Evolutionary conservation across 495 filamentous ascomycete species (phyloP).

Genomic region (Aspergillus indologenus): DNA sequence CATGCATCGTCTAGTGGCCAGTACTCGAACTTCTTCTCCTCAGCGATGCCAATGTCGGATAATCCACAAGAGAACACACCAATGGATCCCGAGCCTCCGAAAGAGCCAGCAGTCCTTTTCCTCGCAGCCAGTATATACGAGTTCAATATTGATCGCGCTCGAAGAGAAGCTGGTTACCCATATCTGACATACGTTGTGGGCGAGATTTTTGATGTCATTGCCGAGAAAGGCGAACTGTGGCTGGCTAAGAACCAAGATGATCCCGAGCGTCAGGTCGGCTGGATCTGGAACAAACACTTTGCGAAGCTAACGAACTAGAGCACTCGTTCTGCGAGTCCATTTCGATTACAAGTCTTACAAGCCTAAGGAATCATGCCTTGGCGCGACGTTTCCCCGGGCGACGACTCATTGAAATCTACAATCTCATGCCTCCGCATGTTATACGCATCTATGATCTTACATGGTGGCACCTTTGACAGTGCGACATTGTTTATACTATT

Average conservation of each 20-base stretch:
- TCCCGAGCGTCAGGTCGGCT: constrained; percentile 69
- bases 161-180: constrained; percentile 89
- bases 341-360: neutral
- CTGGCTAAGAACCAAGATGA: constrained; percentile 97
- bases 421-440: neutral
- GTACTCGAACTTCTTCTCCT: constrained; percentile 74
- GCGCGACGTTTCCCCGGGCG: neutral
- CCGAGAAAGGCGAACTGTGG: constrained; percentile 96
- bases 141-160: constrained; percentile 91
- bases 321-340: neutral
- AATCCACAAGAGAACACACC: constrained; percentile 34
- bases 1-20: constrained; percentile 33
- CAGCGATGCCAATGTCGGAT: constrained; percentile 80
- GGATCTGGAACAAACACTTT: constrained; percentile 99
- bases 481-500: neutral
- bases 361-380: neutral
- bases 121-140: constrained; percentile 91
- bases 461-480: neutral
- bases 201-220: constrained; percentile 89
- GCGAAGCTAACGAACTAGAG: constrained; percentile 59
- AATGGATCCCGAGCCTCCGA: constrained; percentile 23
- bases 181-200: constrained; percentile 94
- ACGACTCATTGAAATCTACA: neutral
- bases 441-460: neutral
- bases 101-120: constrained; percentile 64